A percentile compares a stretch with the other conserved stretches of the same genome.
Conservation (phyloP, 169 alveolate genomes). For the Eimeria praecox region DNA sequence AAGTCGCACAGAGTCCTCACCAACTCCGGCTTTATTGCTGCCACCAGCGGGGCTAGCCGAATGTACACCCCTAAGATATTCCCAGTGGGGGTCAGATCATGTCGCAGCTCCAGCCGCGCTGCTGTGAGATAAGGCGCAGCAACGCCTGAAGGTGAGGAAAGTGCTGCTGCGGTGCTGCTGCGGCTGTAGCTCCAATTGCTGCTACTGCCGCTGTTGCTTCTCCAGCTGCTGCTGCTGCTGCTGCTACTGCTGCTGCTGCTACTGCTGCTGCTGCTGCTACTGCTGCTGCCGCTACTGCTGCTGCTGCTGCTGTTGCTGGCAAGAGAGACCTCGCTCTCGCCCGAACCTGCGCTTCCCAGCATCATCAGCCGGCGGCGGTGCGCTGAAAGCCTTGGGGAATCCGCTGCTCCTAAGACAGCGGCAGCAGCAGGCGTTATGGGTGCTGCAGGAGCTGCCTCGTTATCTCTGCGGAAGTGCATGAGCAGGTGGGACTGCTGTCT, state of each 20-base stretch:
- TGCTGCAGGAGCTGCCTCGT: not conserved
- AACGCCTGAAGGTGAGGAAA: not conserved
- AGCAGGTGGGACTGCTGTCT: conserved; percentile 74
- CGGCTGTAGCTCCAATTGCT: not conserved
- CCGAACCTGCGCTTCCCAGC: not conserved
- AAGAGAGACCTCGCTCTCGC: not conserved
- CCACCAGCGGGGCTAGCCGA: conserved; percentile 79
- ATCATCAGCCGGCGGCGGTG: conserved; percentile 48
- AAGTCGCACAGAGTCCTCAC: conserved; percentile 64
- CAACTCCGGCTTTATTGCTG: conserved; percentile 68
- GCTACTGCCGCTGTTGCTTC: conserved; percentile 7
- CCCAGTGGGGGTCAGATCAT: conserved; percentile 73
- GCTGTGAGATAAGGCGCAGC: conserved; percentile 43
- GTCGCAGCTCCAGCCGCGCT: conserved; percentile 77
- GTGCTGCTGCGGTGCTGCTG: not conserved
- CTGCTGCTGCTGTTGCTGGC: conserved; percentile 2
- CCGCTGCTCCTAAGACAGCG: conserved; percentile 30
- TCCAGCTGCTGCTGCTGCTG: not conserved
- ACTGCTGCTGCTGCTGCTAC: conserved; percentile 30
- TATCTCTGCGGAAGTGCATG: conserved; percentile 76
- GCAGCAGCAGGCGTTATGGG: conserved; percentile 42
- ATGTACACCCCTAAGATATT: conserved; percentile 73
- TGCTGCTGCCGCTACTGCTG: not conserved
- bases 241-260: conserved; percentile 33
- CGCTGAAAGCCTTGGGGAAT: not conserved